Evolutionary conservation across 768 basidiomycete species (phyloP).

Genomic region (Auricularia sp.): DNA sequence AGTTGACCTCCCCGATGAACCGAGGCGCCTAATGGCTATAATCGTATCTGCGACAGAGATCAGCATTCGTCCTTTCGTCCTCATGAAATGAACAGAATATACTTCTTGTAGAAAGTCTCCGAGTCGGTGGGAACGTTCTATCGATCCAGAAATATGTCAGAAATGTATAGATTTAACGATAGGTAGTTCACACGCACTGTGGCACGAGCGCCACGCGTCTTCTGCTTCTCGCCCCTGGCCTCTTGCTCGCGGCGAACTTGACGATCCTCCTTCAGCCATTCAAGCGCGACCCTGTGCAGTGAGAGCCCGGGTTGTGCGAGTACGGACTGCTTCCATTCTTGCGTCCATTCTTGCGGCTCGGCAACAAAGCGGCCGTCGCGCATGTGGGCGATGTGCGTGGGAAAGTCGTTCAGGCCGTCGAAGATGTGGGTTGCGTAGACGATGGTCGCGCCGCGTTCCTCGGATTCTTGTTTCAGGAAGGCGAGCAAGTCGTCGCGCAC

Average conservation of each 20-base stretch:
- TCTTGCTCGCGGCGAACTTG: conserved; percentile 52
- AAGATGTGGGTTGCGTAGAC: conserved; percentile 97
- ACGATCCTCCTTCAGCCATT: conserved; percentile 83
- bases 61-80: conserved; percentile 5
- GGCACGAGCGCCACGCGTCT: conserved; percentile 49
- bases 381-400: conserved; percentile 90
- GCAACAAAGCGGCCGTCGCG: conserved; percentile 70
- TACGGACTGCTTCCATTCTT: conserved; percentile 7
- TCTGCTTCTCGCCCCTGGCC: conserved; percentile 36
- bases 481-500: conserved; percentile 85
- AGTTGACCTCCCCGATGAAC: neutral
- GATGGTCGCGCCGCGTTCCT: conserved; percentile 73
- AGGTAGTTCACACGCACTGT: conserved; percentile 30
- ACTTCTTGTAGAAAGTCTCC: conserved; percentile 83
- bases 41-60: conserved; percentile 33
- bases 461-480: conserved; percentile 79
- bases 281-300: conserved; percentile 66
- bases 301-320: conserved; percentile 22
- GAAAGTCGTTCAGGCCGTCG: conserved; percentile 84
- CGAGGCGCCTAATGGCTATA: conserved; percentile 25
- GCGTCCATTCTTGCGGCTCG: conserved; percentile 22
- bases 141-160: no score
- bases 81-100: conserved; percentile 16
- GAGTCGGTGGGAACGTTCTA: conserved; percentile 62
- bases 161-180: no score